Evolutionary conservation across 1,284 basidiomycete genomes (phyloP).

Genomic region (Tylopilus microsporus): DNA sequence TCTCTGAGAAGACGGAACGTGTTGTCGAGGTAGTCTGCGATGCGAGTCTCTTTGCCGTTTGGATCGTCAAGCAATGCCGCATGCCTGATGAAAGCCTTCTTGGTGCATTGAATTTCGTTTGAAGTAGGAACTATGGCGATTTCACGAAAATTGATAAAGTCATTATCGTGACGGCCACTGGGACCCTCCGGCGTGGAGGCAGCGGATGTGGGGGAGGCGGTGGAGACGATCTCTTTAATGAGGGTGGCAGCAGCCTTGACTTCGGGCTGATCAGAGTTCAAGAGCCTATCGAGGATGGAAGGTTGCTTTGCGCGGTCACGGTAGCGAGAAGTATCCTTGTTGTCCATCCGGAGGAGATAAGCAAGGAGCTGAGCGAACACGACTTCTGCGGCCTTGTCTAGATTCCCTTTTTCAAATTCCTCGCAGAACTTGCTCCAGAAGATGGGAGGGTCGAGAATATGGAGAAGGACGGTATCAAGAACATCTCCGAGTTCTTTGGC

Average conservation of each 20-base stretch:
- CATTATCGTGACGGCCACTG: slow-evolving; percentile 65
- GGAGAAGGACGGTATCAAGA: slow-evolving; percentile 37
- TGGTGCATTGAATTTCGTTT: slow-evolving; percentile 46
- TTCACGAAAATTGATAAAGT: slow-evolving; percentile 51
- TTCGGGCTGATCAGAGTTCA: slow-evolving; percentile 33
- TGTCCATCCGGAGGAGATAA: slow-evolving; percentile 43
- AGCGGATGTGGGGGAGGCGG: slow-evolving; percentile 22
- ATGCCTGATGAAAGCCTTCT: slow-evolving; percentile 45
- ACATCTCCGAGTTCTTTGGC: slow-evolving; percentile 41
- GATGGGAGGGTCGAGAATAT: slow-evolving; percentile 50
- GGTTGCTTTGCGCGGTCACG: slow-evolving; percentile 36
- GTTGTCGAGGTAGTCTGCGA: slow-evolving; percentile 53
- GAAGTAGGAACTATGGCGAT: slow-evolving; percentile 58
- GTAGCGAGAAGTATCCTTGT: slow-evolving; percentile 35
- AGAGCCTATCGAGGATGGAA: slow-evolving; percentile 32
- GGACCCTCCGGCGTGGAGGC: slow-evolving; percentile 32
- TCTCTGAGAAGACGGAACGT: slow-evolving; percentile 62
- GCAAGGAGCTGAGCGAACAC: slow-evolving; percentile 50
- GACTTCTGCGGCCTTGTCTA: slow-evolving; percentile 36
- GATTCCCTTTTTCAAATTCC: slow-evolving; percentile 36
- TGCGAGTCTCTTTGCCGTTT: slow-evolving; percentile 33
- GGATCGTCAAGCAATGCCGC: slow-evolving; percentile 43
- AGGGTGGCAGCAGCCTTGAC: slow-evolving; percentile 36
- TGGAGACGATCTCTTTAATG: slow-evolving; percentile 39
- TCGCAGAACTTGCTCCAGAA: slow-evolving; percentile 46